phyloP scores from a whole-genome alignment of 805 yeast species.

The Brettanomyces anomalus region DNA sequence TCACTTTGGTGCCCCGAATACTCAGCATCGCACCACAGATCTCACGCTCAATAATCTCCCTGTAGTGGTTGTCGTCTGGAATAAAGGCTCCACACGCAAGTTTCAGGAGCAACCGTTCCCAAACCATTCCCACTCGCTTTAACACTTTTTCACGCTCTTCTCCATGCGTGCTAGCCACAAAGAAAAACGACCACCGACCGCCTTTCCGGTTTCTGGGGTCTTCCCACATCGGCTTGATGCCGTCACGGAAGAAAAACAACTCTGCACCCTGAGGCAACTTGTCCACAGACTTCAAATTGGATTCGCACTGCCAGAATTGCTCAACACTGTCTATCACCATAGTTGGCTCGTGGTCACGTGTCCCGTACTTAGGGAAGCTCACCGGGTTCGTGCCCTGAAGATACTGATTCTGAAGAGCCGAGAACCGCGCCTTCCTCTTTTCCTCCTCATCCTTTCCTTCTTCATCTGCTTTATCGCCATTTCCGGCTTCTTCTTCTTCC shows the following conservation, averaged over 20 bases:
- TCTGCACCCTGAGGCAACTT: conserved; percentile 40
- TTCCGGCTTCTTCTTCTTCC: neutral
- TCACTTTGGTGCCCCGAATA: conserved; percentile 50
- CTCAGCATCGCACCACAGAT: conserved; percentile 54
- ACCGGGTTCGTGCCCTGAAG: conserved; percentile 37
- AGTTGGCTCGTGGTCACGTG: conserved; percentile 10
- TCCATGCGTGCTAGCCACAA: conserved; percentile 7
- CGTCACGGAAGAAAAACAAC: conserved; percentile 47
- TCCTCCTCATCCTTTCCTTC: conserved; percentile 8
- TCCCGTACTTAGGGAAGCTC: conserved; percentile 26
- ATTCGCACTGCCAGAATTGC: conserved; percentile 41
- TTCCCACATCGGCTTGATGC: conserved; percentile 61
- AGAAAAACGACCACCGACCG: conserved; percentile 49
- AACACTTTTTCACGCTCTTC: conserved; percentile 6
- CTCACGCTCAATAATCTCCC: conserved; percentile 35
- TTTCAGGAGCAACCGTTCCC: conserved; percentile 49
- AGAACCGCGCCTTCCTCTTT: conserved; percentile 22
- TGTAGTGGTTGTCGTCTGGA: conserved; percentile 30
- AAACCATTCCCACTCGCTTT: conserved; percentile 30
- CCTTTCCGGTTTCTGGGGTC: conserved; percentile 52
- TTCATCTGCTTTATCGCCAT: neutral
- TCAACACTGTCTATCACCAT: conserved; percentile 36
- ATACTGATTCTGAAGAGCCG: conserved; percentile 24
- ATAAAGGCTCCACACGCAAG: conserved; percentile 42
- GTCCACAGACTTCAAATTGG: conserved; percentile 30